Conservation (phyloP, 2,329 filamentous ascomycete species). For the Orbilia brochopaga region DNA sequence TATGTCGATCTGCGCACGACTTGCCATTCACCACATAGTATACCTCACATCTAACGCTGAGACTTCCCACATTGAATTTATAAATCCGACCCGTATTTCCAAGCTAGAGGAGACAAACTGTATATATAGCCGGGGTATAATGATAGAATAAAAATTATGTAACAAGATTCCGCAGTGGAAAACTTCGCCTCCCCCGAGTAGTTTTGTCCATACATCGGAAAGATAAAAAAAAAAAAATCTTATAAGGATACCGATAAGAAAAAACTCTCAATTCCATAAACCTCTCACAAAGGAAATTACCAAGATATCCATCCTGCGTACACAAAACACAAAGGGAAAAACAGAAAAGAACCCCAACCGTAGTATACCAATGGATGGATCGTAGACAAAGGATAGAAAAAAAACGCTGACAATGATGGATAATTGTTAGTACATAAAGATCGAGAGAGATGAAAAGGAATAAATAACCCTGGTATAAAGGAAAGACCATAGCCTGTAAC, state of each 20-base stretch:
- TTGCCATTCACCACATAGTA: no score
- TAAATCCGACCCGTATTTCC: no score
- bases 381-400: slow-evolving; percentile 34
- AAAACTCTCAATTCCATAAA: neutral
- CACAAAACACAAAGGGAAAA: slow-evolving; percentile 2
- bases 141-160: slow-evolving; percentile 9
- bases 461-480: slow-evolving; percentile 37
- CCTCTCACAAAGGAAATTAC: neutral
- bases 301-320: neutral
- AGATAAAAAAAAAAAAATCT: neutral
- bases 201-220: no score
- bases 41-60: no score
- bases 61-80: no score
- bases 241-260: neutral
- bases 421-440: slow-evolving; percentile 18
- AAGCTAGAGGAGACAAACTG: no score
- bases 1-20: no score
- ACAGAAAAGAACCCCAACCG: slow-evolving; percentile 38
- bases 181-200: no score
- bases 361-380: slow-evolving; percentile 27
- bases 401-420: slow-evolving; percentile 52
- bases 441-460: slow-evolving; percentile 16
- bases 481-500: slow-evolving; percentile 49
- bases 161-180: neutral
- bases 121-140: neutral